Evolutionary conservation across 179 eudicot genomes (phyloP).

Genomic region (Carnegiea gigantea): DNA sequence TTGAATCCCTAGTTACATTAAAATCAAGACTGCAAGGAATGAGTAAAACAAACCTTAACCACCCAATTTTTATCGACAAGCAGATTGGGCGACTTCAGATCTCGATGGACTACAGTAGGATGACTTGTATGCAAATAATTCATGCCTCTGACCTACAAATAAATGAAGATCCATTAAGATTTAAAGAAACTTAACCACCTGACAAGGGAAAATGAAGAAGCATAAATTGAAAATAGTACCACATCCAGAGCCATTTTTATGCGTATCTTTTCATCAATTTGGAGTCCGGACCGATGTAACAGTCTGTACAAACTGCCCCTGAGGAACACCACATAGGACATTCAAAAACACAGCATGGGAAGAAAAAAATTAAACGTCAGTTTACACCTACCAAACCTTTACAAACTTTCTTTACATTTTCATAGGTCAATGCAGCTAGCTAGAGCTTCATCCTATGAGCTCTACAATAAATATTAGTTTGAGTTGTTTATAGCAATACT

Average conservation of each 20-base stretch:
- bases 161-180: background rate
- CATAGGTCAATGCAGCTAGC: background rate
- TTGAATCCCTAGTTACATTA: background rate
- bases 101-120: constrained; percentile 91
- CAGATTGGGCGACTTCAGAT: constrained; percentile 93
- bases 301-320: constrained; percentile 93
- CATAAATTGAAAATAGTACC: constrained; percentile 45
- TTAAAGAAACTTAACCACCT: background rate
- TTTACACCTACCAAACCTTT: background rate
- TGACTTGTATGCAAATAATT: constrained; percentile 91
- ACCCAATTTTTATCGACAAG: constrained; percentile 95
- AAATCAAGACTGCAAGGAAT: constrained; percentile 8
- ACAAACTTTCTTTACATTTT: background rate
- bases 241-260: constrained; percentile 96
- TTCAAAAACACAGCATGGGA: background rate
- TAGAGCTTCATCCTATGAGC: background rate
- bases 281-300: constrained; percentile 76
- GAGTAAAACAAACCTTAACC: constrained; percentile 55
- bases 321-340: constrained; percentile 23
- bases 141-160: constrained; percentile 92
- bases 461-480: background rate
- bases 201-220: background rate
- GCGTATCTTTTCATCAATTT: constrained; percentile 82
- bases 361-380: background rate
- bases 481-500: background rate